Conservation (phyloP, 2,329 filamentous ascomycete species). For the Colletotrichum australisinense region DNA sequence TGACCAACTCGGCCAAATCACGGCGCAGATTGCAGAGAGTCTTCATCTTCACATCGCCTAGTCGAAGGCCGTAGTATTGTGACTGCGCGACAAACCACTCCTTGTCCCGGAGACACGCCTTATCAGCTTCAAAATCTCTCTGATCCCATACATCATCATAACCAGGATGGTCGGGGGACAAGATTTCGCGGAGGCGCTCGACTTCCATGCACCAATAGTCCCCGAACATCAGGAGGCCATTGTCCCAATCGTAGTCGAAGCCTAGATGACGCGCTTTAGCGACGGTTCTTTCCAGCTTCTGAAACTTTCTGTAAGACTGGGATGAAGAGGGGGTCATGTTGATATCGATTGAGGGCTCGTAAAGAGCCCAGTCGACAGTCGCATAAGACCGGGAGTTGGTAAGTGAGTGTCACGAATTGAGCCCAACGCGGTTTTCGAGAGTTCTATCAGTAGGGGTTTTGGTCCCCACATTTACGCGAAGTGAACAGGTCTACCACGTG, state of each 20-base stretch:
- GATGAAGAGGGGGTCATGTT: not conserved
- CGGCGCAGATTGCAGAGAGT: not conserved
- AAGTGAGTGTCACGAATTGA: not conserved
- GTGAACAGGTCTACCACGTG: not conserved
- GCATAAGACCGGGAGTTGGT: not conserved
- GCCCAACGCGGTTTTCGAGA: not conserved
- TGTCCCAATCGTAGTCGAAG: not conserved
- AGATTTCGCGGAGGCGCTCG: not conserved
- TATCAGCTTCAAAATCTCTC: too few relatives aligned
- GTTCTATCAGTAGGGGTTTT: not conserved
- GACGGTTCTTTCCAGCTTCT: not conserved
- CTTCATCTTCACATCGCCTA: constrained; percentile 4
- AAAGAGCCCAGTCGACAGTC: not conserved
- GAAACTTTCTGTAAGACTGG: not conserved
- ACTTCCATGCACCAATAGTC: not conserved
- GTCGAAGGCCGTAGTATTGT: not conserved
- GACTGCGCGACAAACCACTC: not conserved
- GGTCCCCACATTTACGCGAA: not conserved
- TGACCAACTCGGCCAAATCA: not conserved
- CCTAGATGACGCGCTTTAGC: not conserved
- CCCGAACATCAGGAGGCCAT: not conserved
- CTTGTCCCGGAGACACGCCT: not conserved
- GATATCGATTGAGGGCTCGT: not conserved
- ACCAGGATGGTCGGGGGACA: not conserved
- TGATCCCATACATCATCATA: too few relatives aligned